Conservation (phyloP, 495 filamentous ascomycete species). For the Talaromyces stipitatus region DNA sequence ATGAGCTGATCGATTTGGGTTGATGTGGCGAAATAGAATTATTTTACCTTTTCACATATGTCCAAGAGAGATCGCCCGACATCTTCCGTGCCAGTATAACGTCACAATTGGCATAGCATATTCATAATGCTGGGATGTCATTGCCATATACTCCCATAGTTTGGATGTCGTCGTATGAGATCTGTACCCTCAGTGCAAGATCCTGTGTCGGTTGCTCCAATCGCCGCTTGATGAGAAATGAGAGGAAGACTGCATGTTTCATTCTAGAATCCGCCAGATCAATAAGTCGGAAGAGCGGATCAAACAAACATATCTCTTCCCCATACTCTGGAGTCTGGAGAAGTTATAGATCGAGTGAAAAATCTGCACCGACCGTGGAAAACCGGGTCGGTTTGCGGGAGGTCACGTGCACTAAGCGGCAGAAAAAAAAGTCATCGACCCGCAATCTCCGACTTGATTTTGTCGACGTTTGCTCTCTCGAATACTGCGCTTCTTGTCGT, state of each 20-base stretch:
- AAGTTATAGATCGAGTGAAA: not conserved
- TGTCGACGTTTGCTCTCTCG: not conserved
- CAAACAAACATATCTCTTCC: not conserved
- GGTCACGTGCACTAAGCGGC: not conserved
- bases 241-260: no score
- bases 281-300: no score
- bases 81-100: not conserved
- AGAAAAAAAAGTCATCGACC: slow-evolving; percentile 5
- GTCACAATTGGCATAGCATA: no score
- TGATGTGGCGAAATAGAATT: not conserved
- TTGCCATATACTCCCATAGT: no score
- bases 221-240: no score
- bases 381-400: not conserved
- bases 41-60: not conserved
- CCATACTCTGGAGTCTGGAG: not conserved
- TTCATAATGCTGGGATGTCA: no score
- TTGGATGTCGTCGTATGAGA: no score
- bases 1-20: no score
- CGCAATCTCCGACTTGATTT: not conserved
- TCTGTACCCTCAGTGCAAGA: no score
- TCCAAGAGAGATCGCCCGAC: not conserved
- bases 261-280: no score
- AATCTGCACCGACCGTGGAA: not conserved
- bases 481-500: no score
- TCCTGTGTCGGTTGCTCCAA: no score